Evolutionary conservation across 495 filamentous ascomycete species (phyloP), one percentile per base, ranked within the genome.

Genomic region (Stereocaulon alpinum): DNA sequence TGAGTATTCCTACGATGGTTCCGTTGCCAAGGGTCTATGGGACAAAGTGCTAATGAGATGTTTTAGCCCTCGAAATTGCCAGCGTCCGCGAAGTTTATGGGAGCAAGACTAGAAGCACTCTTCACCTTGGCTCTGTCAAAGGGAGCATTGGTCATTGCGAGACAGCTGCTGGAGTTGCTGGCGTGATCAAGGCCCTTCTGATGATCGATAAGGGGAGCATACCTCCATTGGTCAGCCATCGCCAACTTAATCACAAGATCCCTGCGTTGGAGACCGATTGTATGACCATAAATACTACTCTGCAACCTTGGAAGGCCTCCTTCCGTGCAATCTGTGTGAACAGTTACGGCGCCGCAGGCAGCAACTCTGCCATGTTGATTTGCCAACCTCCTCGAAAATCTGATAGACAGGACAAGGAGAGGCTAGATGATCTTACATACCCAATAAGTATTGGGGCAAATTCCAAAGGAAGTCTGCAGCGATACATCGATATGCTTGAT

Each of bases 301-400:
- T 40, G 0, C 73, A 71, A 69, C 45, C 63, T 6, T 55, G 61
- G 12, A 24, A 53, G 5, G 58, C 52, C 0, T 2, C 14, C 20
- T 50, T 48, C 0, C 40, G 11, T 82, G 24, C 22, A 10, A 53
- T 29, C 11, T 63, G 51, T n/a, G 30, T 84, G 48, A 73, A 71
- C 59, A 78, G 72, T 43, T 80, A 78, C 45, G 77, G 77, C 11
- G 77, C 77, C 0, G 71, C 74, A 7, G 76, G 77, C 0, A 72
- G 68, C 4, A 80, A 78, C n/a, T 45, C 63, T 11, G 69, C 72
- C 1, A 41, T 68, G 9, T 67, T 73, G 1, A 15, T 40, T 17
- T 59, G 56, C 37, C 52, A 50, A 27, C 30, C 40, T 17, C 42
- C 40, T 22, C 50, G 17, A 20, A 17, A 2, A 0, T 6, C 12